Conservation (phyloP, 1,139 yeast genomes). For the Lodderomyces pseudojiufengensis region DNA sequence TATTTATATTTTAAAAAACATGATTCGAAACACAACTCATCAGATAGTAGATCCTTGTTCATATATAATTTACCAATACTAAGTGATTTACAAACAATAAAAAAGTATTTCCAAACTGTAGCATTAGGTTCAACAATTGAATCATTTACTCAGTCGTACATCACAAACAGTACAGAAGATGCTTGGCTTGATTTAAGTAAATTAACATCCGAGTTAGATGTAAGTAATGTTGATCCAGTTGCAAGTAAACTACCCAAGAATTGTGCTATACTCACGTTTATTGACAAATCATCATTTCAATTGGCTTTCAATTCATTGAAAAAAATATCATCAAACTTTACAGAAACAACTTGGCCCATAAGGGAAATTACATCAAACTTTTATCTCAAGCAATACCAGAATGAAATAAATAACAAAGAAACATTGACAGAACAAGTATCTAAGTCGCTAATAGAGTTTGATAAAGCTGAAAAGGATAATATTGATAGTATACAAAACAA, state of each 20-base stretch:
- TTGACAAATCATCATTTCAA: constrained; percentile 70
- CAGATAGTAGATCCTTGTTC: constrained; percentile 52
- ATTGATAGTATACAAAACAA: constrained; percentile 53
- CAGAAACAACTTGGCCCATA: constrained; percentile 32
- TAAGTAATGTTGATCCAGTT: constrained; percentile 15
- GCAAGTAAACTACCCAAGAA: constrained; percentile 59
- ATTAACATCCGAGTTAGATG: constrained; percentile 53
- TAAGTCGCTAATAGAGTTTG: constrained; percentile 62
- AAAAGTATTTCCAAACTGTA: constrained; percentile 54
- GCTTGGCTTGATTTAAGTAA: constrained; percentile 56
- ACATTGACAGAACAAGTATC: constrained; percentile 52
- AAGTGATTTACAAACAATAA: constrained; percentile 50
- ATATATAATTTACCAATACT: constrained; percentile 73
- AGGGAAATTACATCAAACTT: constrained; percentile 25
- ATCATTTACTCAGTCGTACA: constrained; percentile 33
- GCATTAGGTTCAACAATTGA: constrained; percentile 63
- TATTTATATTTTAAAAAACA: constrained; percentile 66
- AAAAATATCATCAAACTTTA: constrained; percentile 30
- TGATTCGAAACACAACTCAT: constrained; percentile 33
- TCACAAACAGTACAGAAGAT: constrained; percentile 45
- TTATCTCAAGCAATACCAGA: constrained; percentile 26
- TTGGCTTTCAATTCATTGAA: constrained; percentile 63
- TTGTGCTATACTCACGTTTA: constrained; percentile 68
- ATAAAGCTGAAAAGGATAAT: constrained; percentile 65
- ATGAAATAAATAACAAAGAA: constrained; percentile 42